Conservation (phyloP, 805 yeast genomes). For the Zygotorulaspora chibaensis region DNA sequence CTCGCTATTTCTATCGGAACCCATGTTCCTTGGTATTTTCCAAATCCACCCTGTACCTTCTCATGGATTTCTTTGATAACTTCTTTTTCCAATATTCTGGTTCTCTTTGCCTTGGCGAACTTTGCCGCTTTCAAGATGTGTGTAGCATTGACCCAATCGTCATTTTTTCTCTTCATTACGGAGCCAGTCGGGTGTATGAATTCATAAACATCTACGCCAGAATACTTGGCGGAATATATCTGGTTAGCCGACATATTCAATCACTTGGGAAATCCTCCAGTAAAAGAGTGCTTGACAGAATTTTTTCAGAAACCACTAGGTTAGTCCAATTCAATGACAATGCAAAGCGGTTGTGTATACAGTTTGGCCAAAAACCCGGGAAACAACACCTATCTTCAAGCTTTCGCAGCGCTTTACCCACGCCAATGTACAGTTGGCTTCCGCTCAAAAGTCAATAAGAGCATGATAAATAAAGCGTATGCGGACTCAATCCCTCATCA, state of each 20-base stretch:
- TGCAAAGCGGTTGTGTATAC: no score
- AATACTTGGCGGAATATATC: constrained; percentile 71
- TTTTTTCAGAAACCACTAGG: no score
- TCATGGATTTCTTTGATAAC: constrained; percentile 89
- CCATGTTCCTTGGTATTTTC: constrained; percentile 97
- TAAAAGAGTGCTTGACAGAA: no score
- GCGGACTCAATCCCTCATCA: constrained; percentile 1
- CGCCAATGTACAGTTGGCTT: no score
- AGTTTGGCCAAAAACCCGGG: no score
- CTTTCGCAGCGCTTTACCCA: no score
- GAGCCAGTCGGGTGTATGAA: constrained; percentile 62
- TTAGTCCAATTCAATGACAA: no score
- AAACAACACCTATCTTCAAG: no score
- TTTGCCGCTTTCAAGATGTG: constrained; percentile 90
- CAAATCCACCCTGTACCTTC: constrained; percentile 96
- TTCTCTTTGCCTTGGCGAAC: constrained; percentile 90
- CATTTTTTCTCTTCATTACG: constrained; percentile 71
- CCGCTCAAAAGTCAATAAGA: no score
- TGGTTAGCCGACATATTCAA: constrained; percentile 28
- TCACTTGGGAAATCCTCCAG: not conserved
- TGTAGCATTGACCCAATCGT: constrained; percentile 90
- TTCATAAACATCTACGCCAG: constrained; percentile 83
- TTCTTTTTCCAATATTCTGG: constrained; percentile 85
- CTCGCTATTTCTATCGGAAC: constrained; percentile 77
- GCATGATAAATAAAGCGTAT: no score